Evolutionary conservation across 352 stramenopile genomes (phyloP).

Genomic region (Pythium sp.): DNA sequence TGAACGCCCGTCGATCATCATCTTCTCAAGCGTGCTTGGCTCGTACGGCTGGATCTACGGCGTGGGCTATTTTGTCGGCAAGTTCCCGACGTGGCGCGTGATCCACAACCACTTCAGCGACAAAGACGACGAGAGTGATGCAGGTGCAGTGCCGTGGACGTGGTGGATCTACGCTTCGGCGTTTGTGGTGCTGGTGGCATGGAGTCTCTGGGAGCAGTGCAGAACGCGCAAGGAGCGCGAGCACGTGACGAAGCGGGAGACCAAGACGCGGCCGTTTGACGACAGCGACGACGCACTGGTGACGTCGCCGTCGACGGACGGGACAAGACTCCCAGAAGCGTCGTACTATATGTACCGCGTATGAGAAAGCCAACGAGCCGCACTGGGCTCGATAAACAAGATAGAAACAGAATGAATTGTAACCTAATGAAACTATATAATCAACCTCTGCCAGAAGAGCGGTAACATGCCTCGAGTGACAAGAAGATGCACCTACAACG

Average conservation of each 20-base stretch:
- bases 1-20: slow-evolving; percentile 19
- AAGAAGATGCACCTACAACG: too few relatives aligned
- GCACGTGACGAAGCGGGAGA: neutral
- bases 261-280: neutral
- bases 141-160: slow-evolving; percentile 7
- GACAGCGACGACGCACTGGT: slow-evolving; percentile 1
- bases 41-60: slow-evolving; percentile 25
- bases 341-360: slow-evolving; percentile 9
- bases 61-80: slow-evolving; percentile 29
- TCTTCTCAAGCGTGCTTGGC: slow-evolving; percentile 31
- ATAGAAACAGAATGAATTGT: neutral
- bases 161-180: slow-evolving; percentile 25
- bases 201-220: slow-evolving; percentile 26
- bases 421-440: neutral
- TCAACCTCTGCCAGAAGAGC: neutral
- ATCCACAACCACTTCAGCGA: neutral
- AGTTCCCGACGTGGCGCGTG: slow-evolving; percentile 18
- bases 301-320: neutral
- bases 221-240: neutral
- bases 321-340: neutral
- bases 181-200: slow-evolving; percentile 17
- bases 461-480: neutral
- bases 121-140: neutral
- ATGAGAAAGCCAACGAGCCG: neutral
- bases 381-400: neutral